These are phyloP conservation scores for Craterostigma plantagineum DNA, from an alignment of 257 asterid species.

Conservation along the genomic window DNA sequence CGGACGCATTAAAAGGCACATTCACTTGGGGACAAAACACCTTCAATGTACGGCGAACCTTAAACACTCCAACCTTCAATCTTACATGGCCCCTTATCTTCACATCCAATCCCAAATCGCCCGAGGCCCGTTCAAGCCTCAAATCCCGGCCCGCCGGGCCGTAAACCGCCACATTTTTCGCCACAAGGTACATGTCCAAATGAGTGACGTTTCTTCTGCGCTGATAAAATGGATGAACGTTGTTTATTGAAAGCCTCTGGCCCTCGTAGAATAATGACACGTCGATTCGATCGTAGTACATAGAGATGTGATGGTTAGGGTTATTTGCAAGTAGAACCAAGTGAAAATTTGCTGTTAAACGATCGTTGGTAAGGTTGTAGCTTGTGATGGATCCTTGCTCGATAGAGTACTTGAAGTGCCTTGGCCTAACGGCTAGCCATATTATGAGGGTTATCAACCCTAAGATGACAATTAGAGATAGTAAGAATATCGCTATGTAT, in stretches of 20 bases:
- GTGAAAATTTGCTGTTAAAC: constrained; percentile 33
- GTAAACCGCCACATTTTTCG: constrained; percentile 21
- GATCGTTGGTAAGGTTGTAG: constrained; percentile 29
- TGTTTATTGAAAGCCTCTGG: constrained; percentile 23
- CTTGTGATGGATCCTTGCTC: constrained; percentile 36
- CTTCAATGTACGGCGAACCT: constrained; percentile 42
- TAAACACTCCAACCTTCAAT: constrained; percentile 44
- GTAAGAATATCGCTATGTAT: constrained; percentile 15
- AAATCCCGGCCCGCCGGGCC: constrained; percentile 39
- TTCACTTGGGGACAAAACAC: constrained; percentile 25
- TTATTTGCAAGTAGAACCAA: constrained; percentile 59
- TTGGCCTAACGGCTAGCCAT: constrained; percentile 47
- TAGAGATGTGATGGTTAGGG: constrained; percentile 47
- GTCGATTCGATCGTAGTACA: constrained; percentile 55
- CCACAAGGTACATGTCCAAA: constrained; percentile 29
- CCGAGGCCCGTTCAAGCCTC: constrained; percentile 31
- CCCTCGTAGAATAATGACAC: constrained; percentile 38
- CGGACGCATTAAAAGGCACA: constrained; percentile 23
- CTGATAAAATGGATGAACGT: constrained; percentile 55
- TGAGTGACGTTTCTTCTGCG: constrained; percentile 31
- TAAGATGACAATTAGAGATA: constrained; percentile 26
- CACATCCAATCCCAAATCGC: constrained; percentile 30
- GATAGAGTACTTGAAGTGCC: constrained; percentile 37
- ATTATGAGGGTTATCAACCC: constrained; percentile 38
- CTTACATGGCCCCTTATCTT: constrained; percentile 50